Conservation (phyloP, 495 filamentous ascomycete species). For the Penicillium herquei region DNA sequence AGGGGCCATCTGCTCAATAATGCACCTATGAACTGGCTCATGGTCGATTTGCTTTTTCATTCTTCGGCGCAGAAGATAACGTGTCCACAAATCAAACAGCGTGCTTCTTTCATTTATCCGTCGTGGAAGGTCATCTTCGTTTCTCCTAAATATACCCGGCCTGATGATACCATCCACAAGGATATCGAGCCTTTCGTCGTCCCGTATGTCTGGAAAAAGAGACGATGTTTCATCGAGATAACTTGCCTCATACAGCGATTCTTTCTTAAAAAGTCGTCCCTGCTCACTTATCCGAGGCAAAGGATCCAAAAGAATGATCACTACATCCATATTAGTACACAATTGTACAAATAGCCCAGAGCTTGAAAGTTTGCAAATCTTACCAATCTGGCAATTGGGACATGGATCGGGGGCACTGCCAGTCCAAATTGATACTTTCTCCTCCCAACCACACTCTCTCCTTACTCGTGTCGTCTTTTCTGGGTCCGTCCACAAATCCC, state of each 20-base stretch:
- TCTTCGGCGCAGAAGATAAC: neutral
- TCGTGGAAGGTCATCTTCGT: neutral
- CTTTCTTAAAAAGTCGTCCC: neutral
- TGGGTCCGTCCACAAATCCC: conserved; percentile 10
- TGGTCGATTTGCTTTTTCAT: neutral
- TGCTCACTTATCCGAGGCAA: conserved; percentile 8
- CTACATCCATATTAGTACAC: neutral
- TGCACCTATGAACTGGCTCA: neutral
- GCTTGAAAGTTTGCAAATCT: neutral
- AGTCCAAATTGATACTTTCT: conserved; percentile 14
- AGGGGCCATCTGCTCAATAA: conserved; percentile 13
- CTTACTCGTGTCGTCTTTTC: neutral
- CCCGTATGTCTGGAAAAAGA: neutral
- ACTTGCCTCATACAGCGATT: neutral
- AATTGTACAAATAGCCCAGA: neutral
- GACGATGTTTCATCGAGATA: neutral
- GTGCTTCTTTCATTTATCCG: neutral
- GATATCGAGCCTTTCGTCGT: neutral
- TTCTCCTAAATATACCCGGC: neutral
- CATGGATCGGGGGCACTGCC: neutral
- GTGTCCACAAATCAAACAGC: neutral
- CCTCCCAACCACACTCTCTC: conserved; percentile 12
- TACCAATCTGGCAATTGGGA: conserved; percentile 6
- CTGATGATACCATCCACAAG: neutral
- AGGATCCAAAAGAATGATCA: conserved; percentile 14